A percentile compares a stretch with the other conserved stretches of the same genome.
Evolutionary conservation across 1,284 basidiomycete species (phyloP).

Genomic region (Leccinum solheimii): DNA sequence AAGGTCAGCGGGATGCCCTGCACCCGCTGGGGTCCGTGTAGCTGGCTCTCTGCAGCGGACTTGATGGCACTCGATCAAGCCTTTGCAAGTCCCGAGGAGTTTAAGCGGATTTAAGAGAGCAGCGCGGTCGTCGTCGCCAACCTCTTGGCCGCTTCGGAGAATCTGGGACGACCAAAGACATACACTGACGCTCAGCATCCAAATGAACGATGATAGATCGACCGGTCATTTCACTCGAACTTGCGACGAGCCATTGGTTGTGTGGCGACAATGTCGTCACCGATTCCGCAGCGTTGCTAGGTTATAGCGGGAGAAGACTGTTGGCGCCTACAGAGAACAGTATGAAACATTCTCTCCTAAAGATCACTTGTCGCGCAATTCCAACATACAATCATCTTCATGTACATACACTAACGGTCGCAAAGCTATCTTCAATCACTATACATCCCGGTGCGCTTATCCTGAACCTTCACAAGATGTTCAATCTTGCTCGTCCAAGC

Average conservation of each 20-base stretch:
- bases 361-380: not conserved
- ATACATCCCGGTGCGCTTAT: not conserved
- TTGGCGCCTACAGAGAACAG: not conserved
- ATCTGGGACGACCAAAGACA: too few species aligned
- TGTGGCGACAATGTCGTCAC: not conserved
- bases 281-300: not conserved
- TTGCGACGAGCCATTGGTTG: not conserved
- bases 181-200: not conserved
- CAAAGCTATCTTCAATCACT: not conserved
- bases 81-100: constrained; percentile 26
- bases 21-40: constrained; percentile 13
- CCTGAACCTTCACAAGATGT: not conserved
- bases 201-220: not conserved
- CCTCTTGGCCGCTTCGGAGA: not conserved
- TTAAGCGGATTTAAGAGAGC: not conserved
- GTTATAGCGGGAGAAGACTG: too few species aligned
- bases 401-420: not conserved
- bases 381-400: not conserved
- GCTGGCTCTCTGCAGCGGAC: constrained; percentile 1
- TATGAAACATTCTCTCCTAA: not conserved
- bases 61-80: constrained; percentile 27
- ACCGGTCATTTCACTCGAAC: not conserved
- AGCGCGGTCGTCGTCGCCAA: not conserved
- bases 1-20: constrained; percentile 31
- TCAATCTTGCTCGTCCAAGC: not conserved